Conservation (phyloP, 2,329 filamentous ascomycete genomes). For the Falciphora oryzae region DNA sequence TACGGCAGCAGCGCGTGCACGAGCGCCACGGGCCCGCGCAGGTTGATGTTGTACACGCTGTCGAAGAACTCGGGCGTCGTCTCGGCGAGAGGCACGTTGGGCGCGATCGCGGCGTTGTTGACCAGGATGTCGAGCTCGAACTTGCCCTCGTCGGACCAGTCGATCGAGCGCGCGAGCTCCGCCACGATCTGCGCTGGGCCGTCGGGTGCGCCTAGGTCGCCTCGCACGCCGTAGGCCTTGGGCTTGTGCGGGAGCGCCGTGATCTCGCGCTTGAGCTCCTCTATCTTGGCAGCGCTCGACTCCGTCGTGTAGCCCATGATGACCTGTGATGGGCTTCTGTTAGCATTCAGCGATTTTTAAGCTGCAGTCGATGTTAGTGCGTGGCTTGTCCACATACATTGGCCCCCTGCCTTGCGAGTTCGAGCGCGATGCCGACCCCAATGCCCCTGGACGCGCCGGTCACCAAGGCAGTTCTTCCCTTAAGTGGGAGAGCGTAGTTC, state of each 20-base stretch:
- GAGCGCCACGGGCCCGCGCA: slow-evolving; percentile 47
- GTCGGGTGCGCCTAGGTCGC: neutral
- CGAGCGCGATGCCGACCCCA: slow-evolving; percentile 59
- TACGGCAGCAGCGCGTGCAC: slow-evolving; percentile 47
- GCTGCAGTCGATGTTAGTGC: too few relatives aligned
- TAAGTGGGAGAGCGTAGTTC: neutral
- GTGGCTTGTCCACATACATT: slow-evolving; percentile 30
- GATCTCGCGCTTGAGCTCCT: slow-evolving; percentile 2
- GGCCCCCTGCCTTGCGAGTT: slow-evolving; percentile 59
- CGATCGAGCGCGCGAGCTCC: neutral
- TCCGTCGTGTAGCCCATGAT: slow-evolving; percentile 55
- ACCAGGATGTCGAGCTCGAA: slow-evolving; percentile 25
- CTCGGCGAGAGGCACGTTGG: slow-evolving; percentile 30
- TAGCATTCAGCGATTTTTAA: too few relatives aligned
- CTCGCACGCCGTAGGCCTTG: neutral
- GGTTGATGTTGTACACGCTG: slow-evolving; percentile 50
- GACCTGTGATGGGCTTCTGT: slow-evolving; percentile 21
- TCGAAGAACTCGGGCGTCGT: slow-evolving; percentile 45
- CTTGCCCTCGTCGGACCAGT: neutral
- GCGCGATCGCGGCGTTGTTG: slow-evolving; percentile 31
- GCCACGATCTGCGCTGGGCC: neutral
- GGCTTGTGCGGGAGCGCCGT: neutral
- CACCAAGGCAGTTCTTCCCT: slow-evolving; percentile 23
- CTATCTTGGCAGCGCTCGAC: slow-evolving; percentile 10
- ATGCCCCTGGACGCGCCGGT: slow-evolving; percentile 46